A percentile compares a stretch with the other conserved stretches of the same genome.
Evolutionary conservation across 2,329 filamentous ascomycete species (phyloP).

Genomic region (Blumeria graminis): DNA sequence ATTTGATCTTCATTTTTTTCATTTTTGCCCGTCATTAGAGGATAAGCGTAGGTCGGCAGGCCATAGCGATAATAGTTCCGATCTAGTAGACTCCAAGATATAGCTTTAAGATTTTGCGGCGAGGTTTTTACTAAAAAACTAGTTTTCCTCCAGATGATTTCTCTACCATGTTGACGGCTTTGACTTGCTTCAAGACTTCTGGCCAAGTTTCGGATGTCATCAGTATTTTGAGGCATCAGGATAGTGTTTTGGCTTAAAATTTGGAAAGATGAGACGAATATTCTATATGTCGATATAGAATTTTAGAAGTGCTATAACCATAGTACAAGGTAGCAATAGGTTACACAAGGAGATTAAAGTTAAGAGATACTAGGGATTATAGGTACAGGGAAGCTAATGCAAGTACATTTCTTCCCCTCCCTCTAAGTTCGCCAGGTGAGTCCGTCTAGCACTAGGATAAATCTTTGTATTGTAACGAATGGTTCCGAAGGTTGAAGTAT

Average conservation of each 20-base stretch:
- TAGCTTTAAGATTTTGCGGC: constrained; percentile 39
- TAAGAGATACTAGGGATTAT: not conserved
- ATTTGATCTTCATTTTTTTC: constrained; percentile 48
- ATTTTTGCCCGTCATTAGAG: constrained; percentile 67
- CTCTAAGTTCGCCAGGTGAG: too few relatives aligned
- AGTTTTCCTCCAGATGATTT: constrained; percentile 57
- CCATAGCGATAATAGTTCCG: constrained; percentile 83
- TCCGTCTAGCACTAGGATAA: too few relatives aligned
- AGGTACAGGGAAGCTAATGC: not conserved
- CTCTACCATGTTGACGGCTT: constrained; percentile 30
- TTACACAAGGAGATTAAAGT: not conserved
- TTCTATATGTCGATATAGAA: too few relatives aligned
- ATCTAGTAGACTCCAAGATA: constrained; percentile 85
- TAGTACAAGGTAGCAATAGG: too few relatives aligned
- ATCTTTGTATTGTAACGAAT: too few relatives aligned
- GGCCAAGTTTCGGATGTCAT: constrained; percentile 28
- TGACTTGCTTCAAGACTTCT: constrained; percentile 36
- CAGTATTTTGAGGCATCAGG: constrained; percentile 33
- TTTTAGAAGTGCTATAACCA: too few relatives aligned
- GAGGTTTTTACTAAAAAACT: constrained; percentile 44
- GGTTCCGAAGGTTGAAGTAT: too few relatives aligned
- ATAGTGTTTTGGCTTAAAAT: too few relatives aligned
- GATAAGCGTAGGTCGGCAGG: constrained; percentile 78
- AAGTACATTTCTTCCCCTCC: too few relatives aligned
- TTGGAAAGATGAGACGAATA: too few relatives aligned